phyloP scores from a whole-genome alignment of 2,329 filamentous ascomycete genomes.

The Macrophomina tecta region DNA sequence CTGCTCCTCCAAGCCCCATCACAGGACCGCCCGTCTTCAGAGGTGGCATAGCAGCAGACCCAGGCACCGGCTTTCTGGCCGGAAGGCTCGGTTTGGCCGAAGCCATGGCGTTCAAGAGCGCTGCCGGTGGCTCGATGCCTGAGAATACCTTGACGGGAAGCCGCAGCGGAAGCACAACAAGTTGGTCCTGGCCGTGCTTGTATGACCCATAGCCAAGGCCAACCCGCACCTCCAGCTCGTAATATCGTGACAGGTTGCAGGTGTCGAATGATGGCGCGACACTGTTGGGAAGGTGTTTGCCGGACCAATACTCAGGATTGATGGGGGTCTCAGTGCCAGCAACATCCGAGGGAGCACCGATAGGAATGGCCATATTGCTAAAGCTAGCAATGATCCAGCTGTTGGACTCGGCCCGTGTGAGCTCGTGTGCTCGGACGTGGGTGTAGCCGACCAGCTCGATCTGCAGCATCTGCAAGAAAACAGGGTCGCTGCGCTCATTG shows the following conservation, averaged over 20 bases:
- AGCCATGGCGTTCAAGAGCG: constrained; percentile 71
- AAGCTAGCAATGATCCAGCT: constrained; percentile 78
- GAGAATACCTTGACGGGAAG: constrained; percentile 85
- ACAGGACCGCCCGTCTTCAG: constrained; percentile 18
- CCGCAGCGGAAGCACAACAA: constrained; percentile 77
- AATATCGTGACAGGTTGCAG: constrained; percentile 83
- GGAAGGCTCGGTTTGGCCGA: constrained; percentile 32
- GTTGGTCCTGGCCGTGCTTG: constrained; percentile 66
- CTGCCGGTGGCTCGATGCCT: constrained; percentile 80
- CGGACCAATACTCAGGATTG: constrained; percentile 75
- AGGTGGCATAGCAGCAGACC: background rate
- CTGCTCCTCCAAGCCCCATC: background rate
- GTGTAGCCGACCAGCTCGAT: constrained; percentile 83
- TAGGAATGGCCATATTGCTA: constrained; percentile 72
- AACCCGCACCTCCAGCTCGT: constrained; percentile 82
- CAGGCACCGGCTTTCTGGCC: constrained; percentile 21
- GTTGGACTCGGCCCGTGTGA: constrained; percentile 71
- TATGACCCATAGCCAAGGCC: constrained; percentile 76
- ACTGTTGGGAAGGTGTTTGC: constrained; percentile 76
- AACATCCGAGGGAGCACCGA: constrained; percentile 65
- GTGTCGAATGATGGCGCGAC: constrained; percentile 86
- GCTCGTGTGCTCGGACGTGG: constrained; percentile 76
- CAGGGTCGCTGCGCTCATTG: constrained; percentile 68
- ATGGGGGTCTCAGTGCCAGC: constrained; percentile 72
- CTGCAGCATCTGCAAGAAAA: constrained; percentile 80